phyloP scores from a whole-genome alignment of 805 yeast species.

The Maudiozyma saulgeensis region DNA sequence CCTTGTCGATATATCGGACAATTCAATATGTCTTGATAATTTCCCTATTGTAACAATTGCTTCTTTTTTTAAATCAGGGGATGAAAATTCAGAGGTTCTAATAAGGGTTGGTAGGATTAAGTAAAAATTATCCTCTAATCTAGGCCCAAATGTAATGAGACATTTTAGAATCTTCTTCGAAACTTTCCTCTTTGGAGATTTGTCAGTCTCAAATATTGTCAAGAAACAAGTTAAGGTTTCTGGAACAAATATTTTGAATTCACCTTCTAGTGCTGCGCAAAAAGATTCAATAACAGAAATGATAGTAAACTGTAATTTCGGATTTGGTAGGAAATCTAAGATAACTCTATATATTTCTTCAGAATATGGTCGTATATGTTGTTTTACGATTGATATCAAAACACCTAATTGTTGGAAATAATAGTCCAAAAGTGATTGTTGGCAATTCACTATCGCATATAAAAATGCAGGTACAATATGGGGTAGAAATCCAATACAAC shows the following conservation, averaged over 20 bases:
- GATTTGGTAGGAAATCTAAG: constrained; percentile 52
- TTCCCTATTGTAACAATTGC: constrained; percentile 77
- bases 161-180: constrained; percentile 65
- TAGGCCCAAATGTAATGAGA: constrained; percentile 76
- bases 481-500: constrained; percentile 77
- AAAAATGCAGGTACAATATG: constrained; percentile 80
- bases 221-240: constrained; percentile 63
- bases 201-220: constrained; percentile 61
- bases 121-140: constrained; percentile 78
- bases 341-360: constrained; percentile 62
- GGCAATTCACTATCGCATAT: constrained; percentile 68
- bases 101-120: constrained; percentile 75
- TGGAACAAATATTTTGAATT: constrained; percentile 73
- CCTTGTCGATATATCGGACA: constrained; percentile 78
- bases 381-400: constrained; percentile 70
- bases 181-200: constrained; percentile 45
- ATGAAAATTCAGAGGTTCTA: constrained; percentile 60
- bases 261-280: constrained; percentile 79
- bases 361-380: constrained; percentile 76
- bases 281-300: constrained; percentile 70
- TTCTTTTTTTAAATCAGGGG: constrained; percentile 45
- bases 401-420: constrained; percentile 79
- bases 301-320: constrained; percentile 61
- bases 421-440: constrained; percentile 66
- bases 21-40: constrained; percentile 52